These are phyloP conservation scores for Escovopsis sp. DNA, from an alignment of 2,329 filamentous ascomycete species.

Conservation along the genomic window DNA sequence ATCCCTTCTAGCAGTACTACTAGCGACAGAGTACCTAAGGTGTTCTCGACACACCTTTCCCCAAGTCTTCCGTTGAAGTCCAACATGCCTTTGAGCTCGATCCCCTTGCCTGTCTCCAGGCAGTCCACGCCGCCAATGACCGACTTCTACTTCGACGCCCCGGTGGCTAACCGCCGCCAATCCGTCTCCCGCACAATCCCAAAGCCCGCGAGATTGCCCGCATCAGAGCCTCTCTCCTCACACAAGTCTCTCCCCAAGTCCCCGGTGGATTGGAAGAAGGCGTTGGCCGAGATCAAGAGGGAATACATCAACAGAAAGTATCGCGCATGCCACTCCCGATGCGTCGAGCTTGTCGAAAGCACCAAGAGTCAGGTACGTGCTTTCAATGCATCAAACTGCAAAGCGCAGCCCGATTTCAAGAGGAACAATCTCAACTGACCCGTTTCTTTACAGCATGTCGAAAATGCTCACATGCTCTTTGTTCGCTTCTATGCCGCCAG, in stretches of 20 bases:
- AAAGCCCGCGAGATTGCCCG: background rate
- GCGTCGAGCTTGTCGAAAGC: conserved; percentile 36
- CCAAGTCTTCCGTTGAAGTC: too few relatives aligned
- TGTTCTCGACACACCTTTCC: too few relatives aligned
- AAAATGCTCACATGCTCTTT: conserved; percentile 42
- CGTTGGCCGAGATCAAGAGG: conserved; percentile 38
- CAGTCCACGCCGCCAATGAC: background rate
- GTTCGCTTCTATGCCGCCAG: conserved; percentile 47
- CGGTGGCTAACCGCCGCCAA: background rate
- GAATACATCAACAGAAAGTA: conserved; percentile 37
- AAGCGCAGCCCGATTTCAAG: too few relatives aligned
- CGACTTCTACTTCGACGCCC: background rate
- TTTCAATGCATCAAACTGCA: background rate
- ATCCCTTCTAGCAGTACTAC: background rate
- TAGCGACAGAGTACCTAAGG: too few relatives aligned
- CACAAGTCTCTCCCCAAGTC: conserved; percentile 26
- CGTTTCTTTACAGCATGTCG: conserved; percentile 15
- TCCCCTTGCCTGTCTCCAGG: background rate
- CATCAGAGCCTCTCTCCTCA: conserved; percentile 9
- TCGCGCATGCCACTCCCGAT: conserved; percentile 37
- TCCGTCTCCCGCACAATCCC: background rate
- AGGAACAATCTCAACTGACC: background rate
- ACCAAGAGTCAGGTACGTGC: conserved; percentile 29
- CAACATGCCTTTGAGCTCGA: background rate
- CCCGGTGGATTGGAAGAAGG: conserved; percentile 34